These are phyloP conservation scores for Pichia sp. DNA, from an alignment of 1,139 yeast species.

Conservation along the genomic window DNA sequence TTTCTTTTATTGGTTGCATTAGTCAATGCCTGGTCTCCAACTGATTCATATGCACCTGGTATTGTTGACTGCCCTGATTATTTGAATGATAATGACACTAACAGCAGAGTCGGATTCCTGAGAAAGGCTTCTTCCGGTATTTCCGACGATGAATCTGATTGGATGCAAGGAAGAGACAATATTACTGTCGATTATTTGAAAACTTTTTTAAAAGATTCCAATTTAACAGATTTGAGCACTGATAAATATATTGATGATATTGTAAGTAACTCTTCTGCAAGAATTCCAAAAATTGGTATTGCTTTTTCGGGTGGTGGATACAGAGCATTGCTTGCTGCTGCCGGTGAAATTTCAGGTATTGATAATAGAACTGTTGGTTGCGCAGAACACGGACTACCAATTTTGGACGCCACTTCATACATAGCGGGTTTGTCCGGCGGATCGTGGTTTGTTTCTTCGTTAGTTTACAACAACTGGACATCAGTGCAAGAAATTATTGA, in stretches of 20 bases:
- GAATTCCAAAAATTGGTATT: constrained; percentile 41
- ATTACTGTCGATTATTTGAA: constrained; percentile 45
- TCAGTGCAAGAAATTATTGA: constrained; percentile 50
- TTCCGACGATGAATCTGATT: constrained; percentile 31
- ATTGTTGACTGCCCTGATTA: constrained; percentile 46
- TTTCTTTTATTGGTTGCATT: constrained; percentile 1
- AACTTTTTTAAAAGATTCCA: constrained; percentile 48
- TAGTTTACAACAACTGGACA: constrained; percentile 78
- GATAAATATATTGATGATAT: constrained; percentile 33
- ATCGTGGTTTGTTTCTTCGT: constrained; percentile 73
- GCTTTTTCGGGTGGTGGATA: constrained; percentile 92
- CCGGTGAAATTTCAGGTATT: constrained; percentile 74
- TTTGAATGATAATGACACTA: constrained; percentile 15
- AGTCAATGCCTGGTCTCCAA: constrained; percentile 45
- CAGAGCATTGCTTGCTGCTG: constrained; percentile 87
- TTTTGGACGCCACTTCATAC: constrained; percentile 69
- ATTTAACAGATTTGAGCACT: constrained; percentile 39
- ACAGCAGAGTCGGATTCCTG: constrained; percentile 20
- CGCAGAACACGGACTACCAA: constrained; percentile 61
- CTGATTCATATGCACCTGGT: constrained; percentile 61
- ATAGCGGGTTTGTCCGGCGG: constrained; percentile 83
- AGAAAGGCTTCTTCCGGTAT: constrained; percentile 29
- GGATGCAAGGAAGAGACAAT: constrained; percentile 42
- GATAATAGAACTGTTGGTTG: constrained; percentile 64
- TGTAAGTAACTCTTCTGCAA: constrained; percentile 17